Base-by-base conservation (phyloP, 1,139 yeast genomes). In the Yamadazyma friedrichii region DNA sequence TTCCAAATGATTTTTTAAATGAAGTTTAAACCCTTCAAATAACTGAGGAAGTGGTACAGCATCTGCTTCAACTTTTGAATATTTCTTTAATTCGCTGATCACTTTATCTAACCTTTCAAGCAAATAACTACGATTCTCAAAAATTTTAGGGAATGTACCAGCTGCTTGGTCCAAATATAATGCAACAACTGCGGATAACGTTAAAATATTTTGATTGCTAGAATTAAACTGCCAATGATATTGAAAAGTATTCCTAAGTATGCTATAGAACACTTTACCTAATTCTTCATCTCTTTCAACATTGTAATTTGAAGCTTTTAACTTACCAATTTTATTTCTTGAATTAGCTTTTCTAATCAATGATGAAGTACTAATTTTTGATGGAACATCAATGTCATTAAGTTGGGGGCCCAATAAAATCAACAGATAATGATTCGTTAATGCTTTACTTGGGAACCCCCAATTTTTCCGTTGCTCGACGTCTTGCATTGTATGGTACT, bases 351-450 rank as follows among this genome's bases (percentile, higher is more conserved):
- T 36, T 5, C 42, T 41, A 9, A 54, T 36, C 25, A 56, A 38
- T 3, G 33, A 33, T 10, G 46, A 25, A 1, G 61, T 55, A n/a
- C 42, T 40, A 11, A 50, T 36, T 9, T 31, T 33, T 10, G 36
- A 13, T 9, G 48, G 44, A 5, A 50, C 35, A 11, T 47, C 50
- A 26, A 36, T 45, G 1, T 38, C 38, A 15, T 45, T 25, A 9
- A 44, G 28, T 31, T 50, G 40, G 6, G 62, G 55, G 2, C 61
- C 60, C 26, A 59, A 45, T 20, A 60, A 45, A 13, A 51, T 37
- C 11, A 35, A 35, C 15, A 37, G 36, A 33, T 48, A 49, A 12
- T 43, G 40, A 26, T 41, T 31, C 3, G 41, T 30, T 15, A 50
- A 42, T 2, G 53, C 32, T 25, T 40, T 46, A 4, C 43, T 26